Base-by-base conservation (phyloP, 2,329 filamentous ascomycete species). In the Plenodomus lindquistii region DNA sequence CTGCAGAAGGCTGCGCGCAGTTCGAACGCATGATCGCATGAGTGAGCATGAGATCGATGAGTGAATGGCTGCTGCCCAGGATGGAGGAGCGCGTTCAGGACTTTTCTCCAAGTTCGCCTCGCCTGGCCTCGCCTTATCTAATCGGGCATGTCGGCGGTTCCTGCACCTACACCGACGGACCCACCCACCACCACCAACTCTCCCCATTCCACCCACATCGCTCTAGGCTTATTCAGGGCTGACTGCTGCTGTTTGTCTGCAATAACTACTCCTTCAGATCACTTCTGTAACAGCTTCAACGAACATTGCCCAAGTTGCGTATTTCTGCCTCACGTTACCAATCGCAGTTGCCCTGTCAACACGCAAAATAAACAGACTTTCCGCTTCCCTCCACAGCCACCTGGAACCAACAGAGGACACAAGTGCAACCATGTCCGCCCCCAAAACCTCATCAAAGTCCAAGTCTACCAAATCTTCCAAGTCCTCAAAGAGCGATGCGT, bases 401-500 rank as follows among this genome's bases (percentile, higher is more conserved):
- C 22, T 6, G 10, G 22, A 10, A 24, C 22, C 6, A 5, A 24
- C 22, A 38, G 43, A 20, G 17, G 49, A 24, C 45, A 44, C 40
- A 16, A 40, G 18, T 31, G 40, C 52, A 42, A 56, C 15, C 49
- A 71, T 72, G 67, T 63, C 67, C 37, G 60, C 68, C 47, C 58
- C 69, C 44, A 65, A 65, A 42, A 54, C 59, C 4, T 63, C 64
- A 10, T 65, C 65, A 15, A 67, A 63, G 27, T 60, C 63, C 18
- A 62, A 60, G 35, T 62, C 63, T 15, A 11, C 27, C 8, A 63
- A 60, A 34, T 62, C 63, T 15, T 31, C 27, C 8, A 63, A 60
- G 20, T 72, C 77, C 11, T 71, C 76, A 46, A 75, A 79, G 51
- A 81, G 81, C 57, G 82, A 85, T 66, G 91, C 91, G 67, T 89